Evolutionary conservation across 2,329 filamentous ascomycete species (phyloP).

Genomic region (Samsoniella hepiali): DNA sequence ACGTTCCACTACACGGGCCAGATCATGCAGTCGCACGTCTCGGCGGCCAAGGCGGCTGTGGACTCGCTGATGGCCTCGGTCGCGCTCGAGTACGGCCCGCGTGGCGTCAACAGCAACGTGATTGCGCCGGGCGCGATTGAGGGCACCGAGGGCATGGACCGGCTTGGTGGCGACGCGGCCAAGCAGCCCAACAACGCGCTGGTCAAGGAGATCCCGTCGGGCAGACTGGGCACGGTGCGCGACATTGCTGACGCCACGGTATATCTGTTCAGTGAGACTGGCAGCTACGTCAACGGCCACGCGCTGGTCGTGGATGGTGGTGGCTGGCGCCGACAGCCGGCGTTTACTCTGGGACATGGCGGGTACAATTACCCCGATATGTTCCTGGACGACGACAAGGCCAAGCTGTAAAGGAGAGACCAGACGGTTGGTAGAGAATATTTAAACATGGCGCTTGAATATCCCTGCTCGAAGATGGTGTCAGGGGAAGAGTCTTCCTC

Average conservation of each 20-base stretch:
- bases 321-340: conserved; percentile 52
- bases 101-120: conserved; percentile 82
- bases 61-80: conserved; percentile 79
- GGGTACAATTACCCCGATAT: conserved; percentile 54
- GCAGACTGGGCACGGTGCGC: conserved; percentile 72
- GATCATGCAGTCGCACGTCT: conserved; percentile 84
- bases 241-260: conserved; percentile 93
- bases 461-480: neutral
- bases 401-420: conserved; percentile 37
- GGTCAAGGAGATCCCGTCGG: conserved; percentile 60
- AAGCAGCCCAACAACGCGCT: conserved; percentile 30
- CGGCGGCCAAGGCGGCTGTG: conserved; percentile 85
- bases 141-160: conserved; percentile 76
- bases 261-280: conserved; percentile 81
- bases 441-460: neutral
- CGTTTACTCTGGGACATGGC: conserved; percentile 42
- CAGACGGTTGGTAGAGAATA: neutral
- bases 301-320: conserved; percentile 70
- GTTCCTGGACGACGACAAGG: conserved; percentile 32
- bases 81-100: conserved; percentile 85
- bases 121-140: conserved; percentile 84
- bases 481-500: neutral
- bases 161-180: conserved; percentile 47
- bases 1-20: conserved; percentile 88
- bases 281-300: conserved; percentile 81